These are phyloP conservation scores for Peronospora belbahrii DNA, from an alignment of 352 stramenopile species.

Conservation along the genomic window DNA sequence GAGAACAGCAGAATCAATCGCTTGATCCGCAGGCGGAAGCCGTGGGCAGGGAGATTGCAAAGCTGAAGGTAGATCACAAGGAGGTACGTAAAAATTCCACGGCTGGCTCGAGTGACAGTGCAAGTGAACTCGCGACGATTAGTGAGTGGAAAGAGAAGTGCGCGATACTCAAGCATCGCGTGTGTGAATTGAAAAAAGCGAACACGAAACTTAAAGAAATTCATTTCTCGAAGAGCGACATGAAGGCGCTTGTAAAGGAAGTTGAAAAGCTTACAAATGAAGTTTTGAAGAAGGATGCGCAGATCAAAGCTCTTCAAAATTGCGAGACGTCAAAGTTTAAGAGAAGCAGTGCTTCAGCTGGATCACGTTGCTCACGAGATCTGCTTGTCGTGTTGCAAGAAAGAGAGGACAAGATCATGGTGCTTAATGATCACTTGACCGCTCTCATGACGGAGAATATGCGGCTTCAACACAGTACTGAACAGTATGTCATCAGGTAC, in stretches of 20 bases:
- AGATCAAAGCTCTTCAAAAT: conserved; percentile 36
- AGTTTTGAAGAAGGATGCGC: conserved; percentile 44
- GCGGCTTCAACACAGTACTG: conserved; percentile 63
- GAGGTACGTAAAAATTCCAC: conserved; percentile 24
- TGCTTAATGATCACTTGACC: conserved; percentile 81
- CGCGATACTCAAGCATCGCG: conserved; percentile 34
- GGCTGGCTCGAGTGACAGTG: neutral
- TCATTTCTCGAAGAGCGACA: conserved; percentile 31
- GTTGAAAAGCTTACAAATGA: conserved; percentile 42
- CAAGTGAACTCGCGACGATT: neutral
- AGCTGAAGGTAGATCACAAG: conserved; percentile 48
- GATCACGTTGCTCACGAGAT: conserved; percentile 43
- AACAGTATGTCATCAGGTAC: conserved; percentile 42
- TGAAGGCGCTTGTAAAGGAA: conserved; percentile 38
- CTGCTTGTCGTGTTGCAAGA: conserved; percentile 39
- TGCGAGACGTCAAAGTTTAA: conserved; percentile 7
- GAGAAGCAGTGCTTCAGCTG: conserved; percentile 7
- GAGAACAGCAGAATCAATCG: conserved; percentile 5
- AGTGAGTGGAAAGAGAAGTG: conserved; percentile 37
- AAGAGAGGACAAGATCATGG: conserved; percentile 75
- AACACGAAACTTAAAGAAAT: conserved; percentile 48
- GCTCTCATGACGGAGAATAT: conserved; percentile 75
- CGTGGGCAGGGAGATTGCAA: conserved; percentile 34
- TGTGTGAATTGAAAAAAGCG: conserved; percentile 42
- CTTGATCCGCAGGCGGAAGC: conserved; percentile 27